Evolutionary conservation across 805 yeast genomes (phyloP), one percentile per base, ranked within the genome.

Genomic region (Nakazawaea ernobii): DNA sequence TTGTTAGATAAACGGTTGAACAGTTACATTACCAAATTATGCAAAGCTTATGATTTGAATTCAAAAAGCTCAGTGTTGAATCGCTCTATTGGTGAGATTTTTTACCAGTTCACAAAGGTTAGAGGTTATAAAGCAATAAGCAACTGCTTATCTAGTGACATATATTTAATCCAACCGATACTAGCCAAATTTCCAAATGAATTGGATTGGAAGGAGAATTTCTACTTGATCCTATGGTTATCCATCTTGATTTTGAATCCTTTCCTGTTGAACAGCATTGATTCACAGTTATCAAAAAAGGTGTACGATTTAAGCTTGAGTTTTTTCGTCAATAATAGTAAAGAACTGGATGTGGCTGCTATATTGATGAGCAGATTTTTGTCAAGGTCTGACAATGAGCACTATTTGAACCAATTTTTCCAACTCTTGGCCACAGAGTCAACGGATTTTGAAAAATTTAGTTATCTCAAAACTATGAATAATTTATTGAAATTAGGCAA

Each of bases 191-290:
- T 74, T 9, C 41, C 24, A 47, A 28, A 1, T 40, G 49, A 8
- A 51, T 52, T 9, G 33, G 28, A 42, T 14, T 79, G 84, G 86
- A 69, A 73, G 42, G 68, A 68, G 29, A 58, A 65, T 32, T 81
- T 68, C 48, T 62, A 82, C 9, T 58, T 80, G 37, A 62, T 89
- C 8, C 66, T 85, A 3, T 91, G 96, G 96, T 69, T 88, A 8
- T 74, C 84, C 0, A 78, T 83, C 8, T 65, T 90, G 20, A 74
- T 81, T 0, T 65, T 86, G n/a, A 78, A 82, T 0, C 97, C 98
- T 0, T 90, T 91, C 57, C 73, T 77, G 1, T 65, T 91, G 26
- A 63, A 61, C 1, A 52, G 63, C 0, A 61, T 83, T 13, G 42
- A 46, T 9, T 49, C 58, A 0, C 48, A 62, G 0, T 60, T 75